Evolutionary conservation across 768 basidiomycete genomes (phyloP), one percentile per base, ranked within the genome.

Genomic region (Lanmaoa pseudosensibilis): DNA sequence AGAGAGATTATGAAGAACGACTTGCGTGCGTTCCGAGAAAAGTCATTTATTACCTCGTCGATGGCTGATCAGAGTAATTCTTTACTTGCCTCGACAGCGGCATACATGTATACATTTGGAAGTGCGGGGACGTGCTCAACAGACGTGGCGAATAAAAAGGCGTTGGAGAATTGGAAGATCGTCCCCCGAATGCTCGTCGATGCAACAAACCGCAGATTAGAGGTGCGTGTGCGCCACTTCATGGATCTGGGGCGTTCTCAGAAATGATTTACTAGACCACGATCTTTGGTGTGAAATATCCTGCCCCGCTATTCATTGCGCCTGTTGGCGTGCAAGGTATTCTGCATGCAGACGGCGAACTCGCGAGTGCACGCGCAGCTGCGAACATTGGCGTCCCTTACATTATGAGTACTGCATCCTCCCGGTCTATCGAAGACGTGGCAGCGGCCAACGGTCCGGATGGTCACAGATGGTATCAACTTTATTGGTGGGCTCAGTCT

Each of bases 311-410:
- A 6, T 73, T 91, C 54, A 65, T 92, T 38, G 87, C 86, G 1
- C 85, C 91, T 8, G 82, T 93, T 41, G 92, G 92, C 4, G 87
- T 91, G 10, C 91, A 92, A 64, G 86, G 83, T 9, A 84, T 90
- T 56, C 79, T 90, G 59, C 81, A 86, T 58, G 72, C 79, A 7
- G 87, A 87, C 43, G 92, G 79, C 1, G 93, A 94, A 65, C 70
- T 88, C 23, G 89, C 84, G 2, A 76, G 82, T 5, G 87, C 90
- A 1, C 77, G 79, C 1, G 90, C 88, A 1, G 90, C 84, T 0
- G 76, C 71, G 9, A 82, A 77, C 15, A 74, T 90, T 5, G 80
- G 81, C 0, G 72, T 94, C 5, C 86, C 90, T 0, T 86, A 80
- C 64, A 84, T 88, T 60, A 79, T 94, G 71, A 91, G 89, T 62